phyloP scores from a whole-genome alignment of 2,329 filamentous ascomycete species.

The Aspergillus viridinutans region DNA sequence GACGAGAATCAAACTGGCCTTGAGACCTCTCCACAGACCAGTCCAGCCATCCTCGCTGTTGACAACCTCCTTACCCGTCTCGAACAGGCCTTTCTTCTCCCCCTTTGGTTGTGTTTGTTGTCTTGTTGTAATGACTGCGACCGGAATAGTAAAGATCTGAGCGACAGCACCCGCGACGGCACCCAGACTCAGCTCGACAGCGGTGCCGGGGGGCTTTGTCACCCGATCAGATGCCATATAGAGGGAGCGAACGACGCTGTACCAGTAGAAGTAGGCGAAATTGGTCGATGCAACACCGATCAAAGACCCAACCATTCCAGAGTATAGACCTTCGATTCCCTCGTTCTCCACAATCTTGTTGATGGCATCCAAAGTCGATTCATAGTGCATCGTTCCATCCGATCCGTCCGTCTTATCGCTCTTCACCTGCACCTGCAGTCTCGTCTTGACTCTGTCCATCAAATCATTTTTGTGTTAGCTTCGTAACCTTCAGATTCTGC shows the following conservation, averaged over 20 bases:
- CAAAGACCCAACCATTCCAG: slow-evolving; percentile 79
- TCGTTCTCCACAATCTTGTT: slow-evolving; percentile 77
- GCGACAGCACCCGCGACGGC: slow-evolving; percentile 85
- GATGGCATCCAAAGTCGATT: slow-evolving; percentile 83
- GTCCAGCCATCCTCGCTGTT: slow-evolving; percentile 83
- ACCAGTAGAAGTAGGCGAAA: slow-evolving; percentile 99
- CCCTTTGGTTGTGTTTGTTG: slow-evolving; percentile 87
- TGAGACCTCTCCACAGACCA: slow-evolving; percentile 90
- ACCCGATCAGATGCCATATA: slow-evolving; percentile 63
- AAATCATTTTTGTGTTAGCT: slow-evolving; percentile 14
- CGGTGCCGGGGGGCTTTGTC: slow-evolving; percentile 66
- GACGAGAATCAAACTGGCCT: slow-evolving; percentile 91
- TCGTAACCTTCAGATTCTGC: not conserved
- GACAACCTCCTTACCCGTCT: slow-evolving; percentile 84
- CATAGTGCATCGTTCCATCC: slow-evolving; percentile 66
- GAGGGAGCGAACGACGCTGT: slow-evolving; percentile 76
- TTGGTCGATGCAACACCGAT: slow-evolving; percentile 95
- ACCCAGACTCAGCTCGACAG: slow-evolving; percentile 76
- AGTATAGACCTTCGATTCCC: slow-evolving; percentile 77
- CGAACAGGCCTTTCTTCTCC: slow-evolving; percentile 80
- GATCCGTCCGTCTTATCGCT: slow-evolving; percentile 45
- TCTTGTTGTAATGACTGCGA: slow-evolving; percentile 89
- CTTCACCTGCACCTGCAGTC: slow-evolving; percentile 91
- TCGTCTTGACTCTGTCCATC: slow-evolving; percentile 78
- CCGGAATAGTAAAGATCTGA: slow-evolving; percentile 93